Percentiles rank a stretch among this genome's conserved stretches.
phyloP scores from a whole-genome alignment of 768 basidiomycete species.

The Leucocoprinus leucothites region DNA sequence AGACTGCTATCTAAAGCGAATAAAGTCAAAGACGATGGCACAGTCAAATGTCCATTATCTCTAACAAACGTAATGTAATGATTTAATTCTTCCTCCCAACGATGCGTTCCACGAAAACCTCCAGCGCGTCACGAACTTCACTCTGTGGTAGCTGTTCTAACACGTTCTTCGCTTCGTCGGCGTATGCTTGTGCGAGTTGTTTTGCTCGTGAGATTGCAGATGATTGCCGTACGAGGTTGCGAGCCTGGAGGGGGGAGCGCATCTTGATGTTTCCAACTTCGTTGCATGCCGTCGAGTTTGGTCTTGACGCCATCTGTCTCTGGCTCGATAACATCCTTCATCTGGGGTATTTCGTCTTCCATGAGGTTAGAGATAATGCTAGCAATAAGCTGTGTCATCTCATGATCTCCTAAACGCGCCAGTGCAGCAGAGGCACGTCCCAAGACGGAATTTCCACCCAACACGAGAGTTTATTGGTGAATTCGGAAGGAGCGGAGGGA shows the following conservation, averaged over 20 bases:
- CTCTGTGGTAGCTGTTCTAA: conserved; percentile 75
- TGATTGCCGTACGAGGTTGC: conserved; percentile 68
- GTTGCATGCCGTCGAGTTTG: conserved; percentile 20
- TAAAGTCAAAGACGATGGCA: no score
- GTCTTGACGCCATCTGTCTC: conserved; percentile 20
- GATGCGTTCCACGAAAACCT: conserved; percentile 73
- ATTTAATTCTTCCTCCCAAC: conserved; percentile 52
- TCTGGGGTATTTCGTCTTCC: conserved; percentile 92
- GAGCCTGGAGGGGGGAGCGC: conserved; percentile 52
- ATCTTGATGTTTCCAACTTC: conserved; percentile 20
- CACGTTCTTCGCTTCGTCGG: conserved; percentile 73
- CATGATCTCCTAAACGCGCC: conserved; percentile 72
- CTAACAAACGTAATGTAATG: conserved; percentile 20
- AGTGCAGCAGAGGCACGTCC: conserved; percentile 83
- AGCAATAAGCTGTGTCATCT: conserved; percentile 88
- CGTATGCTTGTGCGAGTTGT: conserved; percentile 73
- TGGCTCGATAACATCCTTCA: conserved; percentile 49
- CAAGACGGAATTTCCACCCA: conserved; percentile 89
- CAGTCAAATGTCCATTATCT: neutral
- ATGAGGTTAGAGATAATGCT: conserved; percentile 87
- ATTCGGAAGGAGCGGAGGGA: conserved; percentile 76
- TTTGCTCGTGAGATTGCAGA: conserved; percentile 82
- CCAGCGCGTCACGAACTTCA: conserved; percentile 75
- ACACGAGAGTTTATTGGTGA: conserved; percentile 84
- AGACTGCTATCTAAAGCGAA: no score